Evolutionary conservation across 768 basidiomycete species (phyloP).

Genomic region (Naematelia encephala): DNA sequence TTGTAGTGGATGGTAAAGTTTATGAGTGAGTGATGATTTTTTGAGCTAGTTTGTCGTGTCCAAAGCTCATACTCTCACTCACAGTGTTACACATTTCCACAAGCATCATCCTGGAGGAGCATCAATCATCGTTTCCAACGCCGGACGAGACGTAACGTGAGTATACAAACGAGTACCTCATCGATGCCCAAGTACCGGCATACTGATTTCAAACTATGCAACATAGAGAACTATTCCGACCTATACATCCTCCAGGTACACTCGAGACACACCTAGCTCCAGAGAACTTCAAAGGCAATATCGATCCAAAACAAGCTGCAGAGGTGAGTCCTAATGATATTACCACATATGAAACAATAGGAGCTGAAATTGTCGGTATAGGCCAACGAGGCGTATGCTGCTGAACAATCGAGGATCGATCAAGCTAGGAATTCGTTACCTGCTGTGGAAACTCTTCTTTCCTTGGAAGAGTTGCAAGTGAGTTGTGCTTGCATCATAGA

Average conservation of each 20-base stretch:
- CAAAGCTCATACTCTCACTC: not conserved
- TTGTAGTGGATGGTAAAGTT: slow-evolving; percentile 45
- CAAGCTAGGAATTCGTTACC: slow-evolving; percentile 31
- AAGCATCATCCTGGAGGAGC: slow-evolving; percentile 46
- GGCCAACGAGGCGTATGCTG: slow-evolving; percentile 15
- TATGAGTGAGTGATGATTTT: slow-evolving; percentile 39
- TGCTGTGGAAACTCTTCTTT: slow-evolving; percentile 42
- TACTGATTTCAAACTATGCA: not conserved
- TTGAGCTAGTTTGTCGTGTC: not conserved
- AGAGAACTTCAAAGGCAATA: slow-evolving; percentile 33
- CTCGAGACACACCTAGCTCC: slow-evolving; percentile 40
- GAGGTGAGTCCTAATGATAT: too few relatives aligned
- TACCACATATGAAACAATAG: too few relatives aligned
- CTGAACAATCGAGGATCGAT: slow-evolving; percentile 28
- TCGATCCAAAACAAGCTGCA: slow-evolving; percentile 34
- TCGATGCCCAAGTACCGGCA: not conserved
- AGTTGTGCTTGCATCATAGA: slow-evolving; percentile 10
- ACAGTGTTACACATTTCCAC: slow-evolving; percentile 40
- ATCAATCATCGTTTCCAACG: slow-evolving; percentile 41
- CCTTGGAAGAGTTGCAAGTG: slow-evolving; percentile 46
- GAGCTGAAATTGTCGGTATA: not conserved
- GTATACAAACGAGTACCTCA: slow-evolving; percentile 7
- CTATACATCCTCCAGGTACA: slow-evolving; percentile 43
- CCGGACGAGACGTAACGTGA: slow-evolving; percentile 46
- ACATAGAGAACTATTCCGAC: slow-evolving; percentile 31